These are phyloP conservation scores for Schizothecium vesticola DNA, from an alignment of 495 filamentous ascomycete genomes.

Conservation along the genomic window DNA sequence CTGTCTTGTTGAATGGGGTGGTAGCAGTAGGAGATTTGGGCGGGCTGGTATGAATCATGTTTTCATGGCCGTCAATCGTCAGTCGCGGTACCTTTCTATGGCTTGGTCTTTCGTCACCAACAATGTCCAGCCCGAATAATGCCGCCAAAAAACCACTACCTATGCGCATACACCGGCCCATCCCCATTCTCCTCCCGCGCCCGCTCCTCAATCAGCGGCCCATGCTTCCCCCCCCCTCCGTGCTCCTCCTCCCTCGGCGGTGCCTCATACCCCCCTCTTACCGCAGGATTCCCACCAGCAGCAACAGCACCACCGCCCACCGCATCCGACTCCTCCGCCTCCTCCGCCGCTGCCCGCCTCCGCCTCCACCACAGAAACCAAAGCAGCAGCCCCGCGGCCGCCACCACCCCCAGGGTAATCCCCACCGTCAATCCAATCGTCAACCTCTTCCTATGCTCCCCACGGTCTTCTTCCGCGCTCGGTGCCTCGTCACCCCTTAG, in stretches of 20 bases:
- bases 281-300: too few species aligned
- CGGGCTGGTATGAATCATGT: background rate
- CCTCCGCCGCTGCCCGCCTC: background rate
- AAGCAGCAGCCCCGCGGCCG: background rate
- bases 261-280: too few species aligned
- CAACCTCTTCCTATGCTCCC: background rate
- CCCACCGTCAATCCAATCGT: slow-evolving; percentile 13
- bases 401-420: background rate
- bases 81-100: background rate
- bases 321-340: background rate
- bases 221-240: background rate
- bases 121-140: background rate
- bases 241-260: background rate
- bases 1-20: too few species aligned
- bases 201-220: background rate
- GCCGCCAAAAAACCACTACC: background rate
- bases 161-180: background rate
- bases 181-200: background rate
- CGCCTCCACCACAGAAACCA: slow-evolving; percentile 3
- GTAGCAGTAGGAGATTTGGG: background rate
- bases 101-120: background rate
- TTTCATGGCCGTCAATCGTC: background rate
- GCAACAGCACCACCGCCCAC: too few species aligned
- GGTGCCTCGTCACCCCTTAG: too few species aligned
- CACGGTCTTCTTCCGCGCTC: too few species aligned